A percentile compares a stretch with the other conserved stretches of the same genome.
Conservation (phyloP, 257 asterid species). For the Rauvolfia tetraphylla region DNA sequence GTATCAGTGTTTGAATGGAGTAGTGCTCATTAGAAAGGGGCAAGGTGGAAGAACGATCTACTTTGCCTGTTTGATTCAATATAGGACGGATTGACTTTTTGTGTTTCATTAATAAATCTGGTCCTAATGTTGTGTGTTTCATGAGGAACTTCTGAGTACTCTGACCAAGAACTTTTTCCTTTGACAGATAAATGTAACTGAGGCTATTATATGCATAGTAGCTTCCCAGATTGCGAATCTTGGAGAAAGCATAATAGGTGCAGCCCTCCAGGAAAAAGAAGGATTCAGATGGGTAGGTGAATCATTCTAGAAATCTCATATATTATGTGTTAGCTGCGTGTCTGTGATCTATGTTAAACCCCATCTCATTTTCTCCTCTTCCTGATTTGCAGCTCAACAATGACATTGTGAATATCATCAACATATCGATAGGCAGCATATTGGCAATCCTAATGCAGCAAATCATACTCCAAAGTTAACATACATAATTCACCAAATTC, state of each 20-base stretch:
- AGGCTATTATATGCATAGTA: slow-evolving; percentile 56
- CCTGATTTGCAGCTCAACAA: slow-evolving; percentile 60
- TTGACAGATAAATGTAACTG: slow-evolving; percentile 52
- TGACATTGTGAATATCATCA: slow-evolving; percentile 76
- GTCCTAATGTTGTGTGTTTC: neutral
- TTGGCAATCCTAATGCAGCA: slow-evolving; percentile 73
- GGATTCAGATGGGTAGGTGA: slow-evolving; percentile 54
- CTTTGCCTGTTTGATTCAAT: neutral
- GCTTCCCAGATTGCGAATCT: slow-evolving; percentile 97
- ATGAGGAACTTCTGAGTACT: neutral
- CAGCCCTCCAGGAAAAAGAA: slow-evolving; percentile 55
- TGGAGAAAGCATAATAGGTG: slow-evolving; percentile 94
- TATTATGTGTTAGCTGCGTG: neutral
- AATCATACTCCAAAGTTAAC: slow-evolving; percentile 33
- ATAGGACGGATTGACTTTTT: neutral
- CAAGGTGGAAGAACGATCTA: neutral
- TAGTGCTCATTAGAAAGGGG: neutral
- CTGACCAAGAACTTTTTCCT: slow-evolving; percentile 16
- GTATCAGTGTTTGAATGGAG: neutral
- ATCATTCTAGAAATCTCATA: neutral
- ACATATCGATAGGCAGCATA: slow-evolving; percentile 80
- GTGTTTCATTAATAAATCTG: neutral
- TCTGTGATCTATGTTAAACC: neutral
- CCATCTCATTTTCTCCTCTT: neutral
- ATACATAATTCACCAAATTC: neutral